Conservation (phyloP, 192 early-diverging fungal genomes). For the Coemansia reversa region DNA sequence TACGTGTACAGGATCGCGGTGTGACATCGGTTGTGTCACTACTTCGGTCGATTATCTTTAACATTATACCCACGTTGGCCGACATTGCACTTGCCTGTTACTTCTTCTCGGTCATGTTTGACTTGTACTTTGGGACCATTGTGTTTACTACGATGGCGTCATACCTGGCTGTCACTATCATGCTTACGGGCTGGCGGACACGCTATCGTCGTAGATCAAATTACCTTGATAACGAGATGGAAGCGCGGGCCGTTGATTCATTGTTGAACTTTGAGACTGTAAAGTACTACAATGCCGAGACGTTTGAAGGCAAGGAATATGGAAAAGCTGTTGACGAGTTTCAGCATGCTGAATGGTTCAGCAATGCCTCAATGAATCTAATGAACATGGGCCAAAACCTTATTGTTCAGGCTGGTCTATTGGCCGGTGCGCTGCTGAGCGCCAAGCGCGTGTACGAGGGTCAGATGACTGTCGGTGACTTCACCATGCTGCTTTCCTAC, state of each 20-base stretch:
- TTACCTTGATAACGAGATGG: slow-evolving; percentile 80
- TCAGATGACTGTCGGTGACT: slow-evolving; percentile 73
- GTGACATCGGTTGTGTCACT: slow-evolving; percentile 68
- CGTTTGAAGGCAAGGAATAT: slow-evolving; percentile 82
- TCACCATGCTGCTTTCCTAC: slow-evolving; percentile 85
- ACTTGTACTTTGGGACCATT: slow-evolving; percentile 76
- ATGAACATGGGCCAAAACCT: slow-evolving; percentile 87
- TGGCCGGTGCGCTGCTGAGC: slow-evolving; percentile 78
- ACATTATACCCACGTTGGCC: slow-evolving; percentile 83
- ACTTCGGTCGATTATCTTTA: slow-evolving; percentile 81
- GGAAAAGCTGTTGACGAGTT: slow-evolving; percentile 71
- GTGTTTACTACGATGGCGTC: slow-evolving; percentile 83
- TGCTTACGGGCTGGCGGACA: slow-evolving; percentile 86
- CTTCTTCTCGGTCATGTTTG: slow-evolving; percentile 66
- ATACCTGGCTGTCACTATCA: slow-evolving; percentile 80
- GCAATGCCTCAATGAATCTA: slow-evolving; percentile 68
- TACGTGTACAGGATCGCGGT: slow-evolving; percentile 75
- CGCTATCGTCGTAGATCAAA: slow-evolving; percentile 79
- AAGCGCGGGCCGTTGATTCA: slow-evolving; percentile 87
- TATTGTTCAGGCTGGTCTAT: slow-evolving; percentile 81
- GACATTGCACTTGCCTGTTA: slow-evolving; percentile 84
- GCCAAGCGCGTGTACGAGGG: slow-evolving; percentile 79
- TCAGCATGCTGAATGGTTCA: slow-evolving; percentile 85
- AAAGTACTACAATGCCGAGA: slow-evolving; percentile 94
- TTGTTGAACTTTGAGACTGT: slow-evolving; percentile 98